Percentiles rank a stretch among this genome's conserved stretches.
Conservation (phyloP, 441 rosid species). For the Mallotus japonicus region DNA sequence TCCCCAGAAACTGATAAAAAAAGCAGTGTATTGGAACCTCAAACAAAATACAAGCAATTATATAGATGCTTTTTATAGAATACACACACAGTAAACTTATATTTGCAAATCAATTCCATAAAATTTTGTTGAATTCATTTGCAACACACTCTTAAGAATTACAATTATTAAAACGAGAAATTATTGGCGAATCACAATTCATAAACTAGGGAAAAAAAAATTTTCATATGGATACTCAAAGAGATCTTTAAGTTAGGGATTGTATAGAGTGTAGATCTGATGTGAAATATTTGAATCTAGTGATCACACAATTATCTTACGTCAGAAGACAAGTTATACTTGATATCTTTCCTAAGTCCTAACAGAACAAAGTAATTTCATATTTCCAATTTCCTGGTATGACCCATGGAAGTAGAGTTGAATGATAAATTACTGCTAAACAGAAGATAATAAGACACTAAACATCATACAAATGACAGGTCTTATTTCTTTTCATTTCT, state of each 20-base stretch:
- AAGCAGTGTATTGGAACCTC: background rate
- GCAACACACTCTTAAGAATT: background rate
- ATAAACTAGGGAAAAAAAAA: background rate
- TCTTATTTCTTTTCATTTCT: background rate
- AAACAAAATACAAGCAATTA: constrained; percentile 2
- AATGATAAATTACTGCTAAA: background rate
- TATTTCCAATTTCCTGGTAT: background rate
- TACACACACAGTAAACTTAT: too few relatives aligned
- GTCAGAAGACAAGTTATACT: background rate
- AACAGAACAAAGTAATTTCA: background rate
- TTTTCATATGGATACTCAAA: background rate
- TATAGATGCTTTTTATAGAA: too few relatives aligned
- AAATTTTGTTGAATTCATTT: too few relatives aligned
- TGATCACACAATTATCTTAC: background rate
- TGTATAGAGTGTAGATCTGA: background rate
- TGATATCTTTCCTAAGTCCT: background rate
- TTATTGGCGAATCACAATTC: background rate
- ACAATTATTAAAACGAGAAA: background rate
- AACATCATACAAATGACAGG: too few relatives aligned
- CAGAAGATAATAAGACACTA: background rate
- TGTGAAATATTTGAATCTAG: background rate
- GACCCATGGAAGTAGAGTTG: background rate
- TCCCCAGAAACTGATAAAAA: background rate
- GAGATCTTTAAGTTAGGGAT: background rate
- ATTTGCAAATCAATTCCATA: too few relatives aligned